These are phyloP conservation scores for Olyra latifolia DNA, from an alignment of 176 grass and related monocot genomes.

Conservation along the genomic window DNA sequence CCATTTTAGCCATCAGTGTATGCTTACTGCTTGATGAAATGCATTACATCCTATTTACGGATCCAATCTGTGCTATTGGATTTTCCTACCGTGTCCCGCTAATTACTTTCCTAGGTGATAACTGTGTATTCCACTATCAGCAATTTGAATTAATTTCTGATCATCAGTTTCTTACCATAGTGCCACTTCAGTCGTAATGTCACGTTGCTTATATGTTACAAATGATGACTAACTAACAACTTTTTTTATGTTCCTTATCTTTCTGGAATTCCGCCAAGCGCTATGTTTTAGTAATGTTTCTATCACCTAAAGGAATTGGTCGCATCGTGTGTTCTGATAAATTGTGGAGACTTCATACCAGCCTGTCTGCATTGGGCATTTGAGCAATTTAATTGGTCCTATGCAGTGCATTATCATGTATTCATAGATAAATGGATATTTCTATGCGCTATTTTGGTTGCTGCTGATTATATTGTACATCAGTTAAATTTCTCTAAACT, in stretches of 20 bases:
- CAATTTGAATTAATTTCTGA: neutral
- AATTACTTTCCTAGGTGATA: neutral
- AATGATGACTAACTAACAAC: neutral
- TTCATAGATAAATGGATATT: neutral
- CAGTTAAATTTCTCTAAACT: neutral
- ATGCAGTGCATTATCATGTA: neutral
- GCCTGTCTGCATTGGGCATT: neutral
- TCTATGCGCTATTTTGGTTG: neutral
- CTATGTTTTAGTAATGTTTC: neutral
- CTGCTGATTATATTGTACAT: neutral
- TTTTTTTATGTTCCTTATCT: neutral
- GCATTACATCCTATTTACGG: neutral
- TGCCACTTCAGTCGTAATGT: neutral
- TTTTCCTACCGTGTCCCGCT: neutral
- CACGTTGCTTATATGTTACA: neutral
- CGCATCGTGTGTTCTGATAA: neutral
- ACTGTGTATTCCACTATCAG: neutral
- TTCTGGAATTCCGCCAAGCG: neutral
- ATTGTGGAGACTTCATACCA: neutral
- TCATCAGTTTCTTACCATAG: slow-evolving; percentile 5
- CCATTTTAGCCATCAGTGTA: neutral
- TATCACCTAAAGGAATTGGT: neutral
- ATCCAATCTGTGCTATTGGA: neutral
- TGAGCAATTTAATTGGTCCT: neutral
- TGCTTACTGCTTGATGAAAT: slow-evolving; percentile 3